These are phyloP conservation scores for Oryza nivara DNA, from an alignment of 176 grass and related monocot species.

Conservation along the genomic window DNA sequence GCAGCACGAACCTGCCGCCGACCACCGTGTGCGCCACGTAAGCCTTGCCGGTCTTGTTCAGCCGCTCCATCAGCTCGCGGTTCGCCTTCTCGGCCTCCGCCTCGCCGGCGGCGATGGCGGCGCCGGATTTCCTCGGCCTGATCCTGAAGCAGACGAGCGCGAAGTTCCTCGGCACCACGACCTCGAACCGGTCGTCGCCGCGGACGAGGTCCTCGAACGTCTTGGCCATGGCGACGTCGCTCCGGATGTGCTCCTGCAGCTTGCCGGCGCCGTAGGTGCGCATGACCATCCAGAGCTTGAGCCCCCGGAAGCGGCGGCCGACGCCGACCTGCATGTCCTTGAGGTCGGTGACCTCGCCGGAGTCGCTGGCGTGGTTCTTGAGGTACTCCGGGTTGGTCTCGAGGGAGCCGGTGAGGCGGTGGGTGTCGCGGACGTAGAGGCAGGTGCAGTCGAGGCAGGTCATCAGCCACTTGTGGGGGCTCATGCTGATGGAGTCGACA, in stretches of 20 bases:
- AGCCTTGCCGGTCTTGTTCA: slow-evolving; percentile 39
- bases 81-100: slow-evolving; percentile 19
- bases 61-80: slow-evolving; percentile 42
- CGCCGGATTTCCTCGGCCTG: background rate
- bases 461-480: slow-evolving; percentile 61
- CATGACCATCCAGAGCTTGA: slow-evolving; percentile 69
- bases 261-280: slow-evolving; percentile 42
- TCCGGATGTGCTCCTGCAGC: slow-evolving; percentile 60
- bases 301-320: slow-evolving; percentile 52
- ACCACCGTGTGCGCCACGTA: slow-evolving; percentile 53
- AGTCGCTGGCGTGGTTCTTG: slow-evolving; percentile 62
- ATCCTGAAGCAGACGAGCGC: slow-evolving; percentile 58
- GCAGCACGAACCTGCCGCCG: slow-evolving; percentile 45
- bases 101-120: background rate
- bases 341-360: slow-evolving; percentile 47
- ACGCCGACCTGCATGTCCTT: slow-evolving; percentile 67
- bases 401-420: slow-evolving; percentile 31
- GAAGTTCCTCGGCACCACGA: slow-evolving; percentile 32
- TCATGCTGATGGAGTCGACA: slow-evolving; percentile 53
- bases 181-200: slow-evolving; percentile 49
- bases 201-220: slow-evolving; percentile 49
- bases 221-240: slow-evolving; percentile 64
- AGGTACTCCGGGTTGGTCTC: slow-evolving; percentile 63
- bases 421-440: slow-evolving; percentile 43
- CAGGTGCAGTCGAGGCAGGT: slow-evolving; percentile 62